Evolutionary conservation across 2,329 filamentous ascomycete genomes (phyloP).

Genomic region (Raffaelea arxii): DNA sequence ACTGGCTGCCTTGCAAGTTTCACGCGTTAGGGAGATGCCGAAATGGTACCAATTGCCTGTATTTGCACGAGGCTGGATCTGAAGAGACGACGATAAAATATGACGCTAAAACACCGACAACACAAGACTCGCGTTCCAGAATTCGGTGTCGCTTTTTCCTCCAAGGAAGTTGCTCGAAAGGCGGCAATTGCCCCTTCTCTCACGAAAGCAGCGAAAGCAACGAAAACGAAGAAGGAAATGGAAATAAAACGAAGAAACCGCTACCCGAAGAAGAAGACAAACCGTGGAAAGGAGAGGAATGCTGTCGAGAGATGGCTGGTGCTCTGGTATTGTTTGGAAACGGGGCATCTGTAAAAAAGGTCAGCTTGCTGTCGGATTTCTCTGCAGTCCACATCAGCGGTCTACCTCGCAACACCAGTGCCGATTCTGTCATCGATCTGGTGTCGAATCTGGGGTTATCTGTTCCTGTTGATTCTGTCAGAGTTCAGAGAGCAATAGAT

Average conservation of each 20-base stretch:
- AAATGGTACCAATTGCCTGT: no score
- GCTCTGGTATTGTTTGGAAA: constrained; percentile 21
- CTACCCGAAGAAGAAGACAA: neutral
- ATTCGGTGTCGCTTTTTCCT: constrained; percentile 1
- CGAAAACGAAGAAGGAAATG: neutral
- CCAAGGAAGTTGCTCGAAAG: neutral
- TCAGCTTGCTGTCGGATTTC: constrained; percentile 24
- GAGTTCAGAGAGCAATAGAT: neutral
- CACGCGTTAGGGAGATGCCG: no score
- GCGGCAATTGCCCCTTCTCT: neutral
- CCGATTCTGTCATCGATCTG: constrained; percentile 11
- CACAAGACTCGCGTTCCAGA: neutral
- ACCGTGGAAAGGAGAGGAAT: neutral
- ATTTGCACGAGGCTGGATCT: no score
- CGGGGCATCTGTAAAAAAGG: constrained; percentile 19
- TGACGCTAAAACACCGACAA: no score
- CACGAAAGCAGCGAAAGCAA: constrained; percentile 2
- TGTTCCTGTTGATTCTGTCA: neutral
- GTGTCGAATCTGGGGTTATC: constrained; percentile 7
- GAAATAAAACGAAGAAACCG: neutral
- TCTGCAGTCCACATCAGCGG: constrained; percentile 23
- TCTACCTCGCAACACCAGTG: constrained; percentile 16
- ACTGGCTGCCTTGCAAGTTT: no score
- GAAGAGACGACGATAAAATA: no score
- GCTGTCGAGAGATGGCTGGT: constrained; percentile 15